These are phyloP conservation scores for Trichaptum fuscoviolaceum DNA, from an alignment of 768 basidiomycete species.

Conservation along the genomic window DNA sequence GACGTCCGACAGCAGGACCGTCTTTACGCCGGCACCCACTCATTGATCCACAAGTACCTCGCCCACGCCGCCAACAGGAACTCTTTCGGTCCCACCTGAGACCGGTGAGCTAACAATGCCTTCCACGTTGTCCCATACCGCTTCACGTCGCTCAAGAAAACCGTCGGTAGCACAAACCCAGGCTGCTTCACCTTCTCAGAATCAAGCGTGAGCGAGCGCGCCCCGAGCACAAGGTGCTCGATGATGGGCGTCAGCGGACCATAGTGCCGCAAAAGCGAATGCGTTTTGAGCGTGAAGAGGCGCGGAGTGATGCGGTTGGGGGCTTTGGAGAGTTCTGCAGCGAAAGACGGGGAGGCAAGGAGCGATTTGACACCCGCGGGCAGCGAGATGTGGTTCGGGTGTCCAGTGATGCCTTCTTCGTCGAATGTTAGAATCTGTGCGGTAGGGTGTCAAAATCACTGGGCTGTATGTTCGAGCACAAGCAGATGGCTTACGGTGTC, in stretches of 20 bases:
- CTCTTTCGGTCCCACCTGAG: conserved; percentile 62
- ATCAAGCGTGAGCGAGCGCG: background rate
- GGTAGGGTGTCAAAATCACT: conserved; percentile 4
- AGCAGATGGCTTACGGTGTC: conserved; percentile 23
- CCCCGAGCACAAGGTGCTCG: conserved; percentile 2
- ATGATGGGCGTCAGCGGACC: conserved; percentile 44
- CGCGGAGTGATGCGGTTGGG: conserved; percentile 25
- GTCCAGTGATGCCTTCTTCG: conserved; percentile 64
- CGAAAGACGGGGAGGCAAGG: conserved; percentile 15
- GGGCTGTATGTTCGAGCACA: background rate
- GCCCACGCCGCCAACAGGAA: conserved; percentile 83
- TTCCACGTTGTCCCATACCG: conserved; percentile 52
- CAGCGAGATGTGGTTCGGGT: conserved; percentile 85
- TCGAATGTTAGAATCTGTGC: conserved; percentile 85
- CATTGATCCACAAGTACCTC: conserved; percentile 93
- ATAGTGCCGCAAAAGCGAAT: conserved; percentile 56
- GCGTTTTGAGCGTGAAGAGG: conserved; percentile 59
- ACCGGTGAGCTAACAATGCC: conserved; percentile 69
- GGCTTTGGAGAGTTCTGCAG: conserved; percentile 10
- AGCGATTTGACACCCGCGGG: conserved; percentile 49
- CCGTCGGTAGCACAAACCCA: background rate
- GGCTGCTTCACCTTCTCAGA: background rate
- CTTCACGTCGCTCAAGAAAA: conserved; percentile 49
- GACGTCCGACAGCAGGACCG: background rate
- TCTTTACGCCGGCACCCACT: conserved; percentile 52